Evolutionary conservation across 108 stramenopile species (phyloP).

Genomic region (Pinguiococcus pyrenoidosus): DNA sequence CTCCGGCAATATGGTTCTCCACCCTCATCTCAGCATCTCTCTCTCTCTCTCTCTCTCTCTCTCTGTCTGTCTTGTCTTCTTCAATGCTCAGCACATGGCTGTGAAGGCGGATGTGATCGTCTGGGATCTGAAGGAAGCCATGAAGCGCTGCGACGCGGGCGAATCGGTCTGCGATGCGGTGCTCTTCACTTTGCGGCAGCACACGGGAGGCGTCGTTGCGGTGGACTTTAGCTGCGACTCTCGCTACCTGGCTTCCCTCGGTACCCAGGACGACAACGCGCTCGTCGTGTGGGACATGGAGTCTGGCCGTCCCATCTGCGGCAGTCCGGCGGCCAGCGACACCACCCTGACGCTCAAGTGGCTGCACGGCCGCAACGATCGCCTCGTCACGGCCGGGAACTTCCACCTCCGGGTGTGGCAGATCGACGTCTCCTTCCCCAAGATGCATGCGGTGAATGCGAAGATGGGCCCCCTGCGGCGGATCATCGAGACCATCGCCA

Average conservation of each 20-base stretch:
- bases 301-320: conserved; percentile 53
- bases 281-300: conserved; percentile 63
- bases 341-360: conserved; percentile 49
- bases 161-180: conserved; percentile 22
- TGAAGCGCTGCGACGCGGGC: conserved; percentile 30
- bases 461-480: conserved; percentile 57
- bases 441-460: conserved; percentile 61
- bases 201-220: conserved; percentile 51
- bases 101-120: conserved; percentile 51
- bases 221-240: conserved; percentile 48
- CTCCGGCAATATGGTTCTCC: neutral
- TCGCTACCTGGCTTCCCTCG: conserved; percentile 49
- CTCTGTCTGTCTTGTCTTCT: conserved; percentile 23
- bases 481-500: conserved; percentile 53
- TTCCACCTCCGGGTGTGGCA: conserved; percentile 62
- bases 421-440: conserved; percentile 50
- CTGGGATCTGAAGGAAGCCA: conserved; percentile 54
- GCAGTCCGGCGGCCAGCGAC: conserved; percentile 54
- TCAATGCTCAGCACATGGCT: conserved; percentile 19
- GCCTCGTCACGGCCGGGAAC: conserved; percentile 63
- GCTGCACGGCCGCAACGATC: conserved; percentile 58
- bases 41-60: no score
- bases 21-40: no score
- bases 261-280: conserved; percentile 76
- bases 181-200: conserved; percentile 51